These are phyloP conservation scores for Capsicum chinense DNA, from an alignment of 257 asterid genomes.

Conservation along the genomic window DNA sequence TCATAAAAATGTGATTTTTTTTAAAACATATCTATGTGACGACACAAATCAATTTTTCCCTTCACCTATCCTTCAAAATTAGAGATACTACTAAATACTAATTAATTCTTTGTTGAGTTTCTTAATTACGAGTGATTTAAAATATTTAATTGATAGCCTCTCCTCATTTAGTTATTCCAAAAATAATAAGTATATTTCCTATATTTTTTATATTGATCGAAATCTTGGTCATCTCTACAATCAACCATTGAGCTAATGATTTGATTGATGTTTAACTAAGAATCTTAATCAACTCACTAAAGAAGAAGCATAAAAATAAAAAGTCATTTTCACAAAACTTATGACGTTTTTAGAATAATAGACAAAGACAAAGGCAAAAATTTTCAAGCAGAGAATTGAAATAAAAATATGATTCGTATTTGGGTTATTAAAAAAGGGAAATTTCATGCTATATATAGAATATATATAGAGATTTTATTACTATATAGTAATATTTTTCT, in stretches of 20 bases:
- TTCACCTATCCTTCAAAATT: not conserved
- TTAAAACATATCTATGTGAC: not conserved
- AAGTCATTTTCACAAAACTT: not conserved
- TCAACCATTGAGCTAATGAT: conserved; percentile 20
- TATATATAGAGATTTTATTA: too few species aligned
- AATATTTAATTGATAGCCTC: not conserved
- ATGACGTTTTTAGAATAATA: not conserved
- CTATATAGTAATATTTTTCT: too few species aligned
- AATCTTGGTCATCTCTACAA: not conserved
- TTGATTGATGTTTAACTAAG: conserved; percentile 9
- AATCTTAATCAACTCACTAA: not conserved
- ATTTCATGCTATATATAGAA: not conserved
- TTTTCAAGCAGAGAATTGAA: not conserved
- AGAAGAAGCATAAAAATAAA: not conserved
- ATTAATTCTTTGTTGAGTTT: not conserved
- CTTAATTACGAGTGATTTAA: not conserved
- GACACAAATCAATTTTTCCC: not conserved
- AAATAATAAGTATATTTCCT: not conserved
- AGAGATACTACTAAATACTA: not conserved
- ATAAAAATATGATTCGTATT: not conserved
- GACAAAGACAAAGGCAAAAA: not conserved
- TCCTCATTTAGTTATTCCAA: not conserved
- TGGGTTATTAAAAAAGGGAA: not conserved
- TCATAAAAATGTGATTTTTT: not conserved
- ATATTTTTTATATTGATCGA: not conserved